Base-by-base conservation (phyloP, 2,329 filamentous ascomycete genomes). In the Rutstroemia sp. region DNA sequence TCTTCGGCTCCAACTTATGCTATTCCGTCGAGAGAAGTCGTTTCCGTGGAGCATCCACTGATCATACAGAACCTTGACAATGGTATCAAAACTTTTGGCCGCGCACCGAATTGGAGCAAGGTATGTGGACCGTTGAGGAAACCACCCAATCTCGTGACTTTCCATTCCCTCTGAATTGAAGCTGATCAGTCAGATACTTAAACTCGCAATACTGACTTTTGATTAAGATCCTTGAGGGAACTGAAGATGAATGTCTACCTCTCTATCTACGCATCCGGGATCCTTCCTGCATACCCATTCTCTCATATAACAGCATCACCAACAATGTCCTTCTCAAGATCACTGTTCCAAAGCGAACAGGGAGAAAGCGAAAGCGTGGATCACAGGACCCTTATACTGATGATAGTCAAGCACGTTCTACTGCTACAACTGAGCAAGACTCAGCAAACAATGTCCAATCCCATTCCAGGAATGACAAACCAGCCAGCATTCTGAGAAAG, bases 271-370 rank as follows among this genome's bases (percentile, higher is more conserved):
- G 89, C 21, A 88, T 88, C 23, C 81, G 90, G 61, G 90, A 95
- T 70, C 86, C 87, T 2, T 83, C 89, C 65, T 84, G 88, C 65
- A 86, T 87, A 63, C 88, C 89, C 8, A 76, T 96, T 59, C 76
- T 87, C 63, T 96, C 92, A 7, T 84, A 86, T 44, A 88, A 86
- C 67, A 81, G 86, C 34, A 74, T 81, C 19, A 88, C 89, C 9
- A 89, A 91, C 68, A 95, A 96, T 67, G 75, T 97, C 19, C 78
- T 97, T 19, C 77, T 99, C 53, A 92, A 91, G 69, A 79, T 99
- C 55, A 91, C 87, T 0, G 83, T 97, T 1, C 92, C 94, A 0
- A 94, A 86, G 70, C 78, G 89, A 56, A 96, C 91, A 2, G 92
- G 92, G 3, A 82, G 90, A 58, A 95, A 88, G 72, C 82, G 92